A percentile compares a stretch with the other conserved stretches of the same genome.
phyloP scores from a whole-genome alignment of 306 rosid genomes.

The Senna siamea region DNA sequence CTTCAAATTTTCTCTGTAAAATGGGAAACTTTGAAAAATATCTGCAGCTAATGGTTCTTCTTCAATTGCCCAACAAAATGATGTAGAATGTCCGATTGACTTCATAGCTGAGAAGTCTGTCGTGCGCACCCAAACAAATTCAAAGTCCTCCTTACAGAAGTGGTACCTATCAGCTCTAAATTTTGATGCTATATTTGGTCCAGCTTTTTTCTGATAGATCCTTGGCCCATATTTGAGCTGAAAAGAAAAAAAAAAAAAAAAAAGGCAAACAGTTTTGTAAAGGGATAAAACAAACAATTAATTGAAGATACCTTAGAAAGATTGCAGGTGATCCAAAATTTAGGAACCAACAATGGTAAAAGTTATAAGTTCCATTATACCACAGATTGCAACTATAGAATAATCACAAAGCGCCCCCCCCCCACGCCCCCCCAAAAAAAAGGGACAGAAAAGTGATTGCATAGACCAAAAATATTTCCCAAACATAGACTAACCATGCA shows the following conservation, averaged over 20 bases:
- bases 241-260: neutral
- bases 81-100: slow-evolving; percentile 74
- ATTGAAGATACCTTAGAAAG: neutral
- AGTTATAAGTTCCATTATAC: neutral
- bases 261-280: neutral
- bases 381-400: neutral
- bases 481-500: neutral
- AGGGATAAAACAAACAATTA: neutral
- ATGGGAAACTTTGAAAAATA: slow-evolving; percentile 60
- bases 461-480: neutral
- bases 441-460: neutral
- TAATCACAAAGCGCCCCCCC: slow-evolving; percentile 6
- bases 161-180: slow-evolving; percentile 66
- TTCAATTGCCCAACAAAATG: slow-evolving; percentile 72
- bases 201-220: slow-evolving; percentile 60
- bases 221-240: slow-evolving; percentile 87
- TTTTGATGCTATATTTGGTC: slow-evolving; percentile 58
- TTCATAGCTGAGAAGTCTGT: slow-evolving; percentile 68
- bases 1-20: slow-evolving; percentile 52
- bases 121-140: slow-evolving; percentile 79
- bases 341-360: slow-evolving; percentile 7
- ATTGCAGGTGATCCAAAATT: slow-evolving; percentile 12
- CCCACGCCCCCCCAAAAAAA: too few relatives aligned
- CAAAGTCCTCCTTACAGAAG: slow-evolving; percentile 74
- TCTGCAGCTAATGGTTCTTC: slow-evolving; percentile 54